Conservation (phyloP, 106 monocot species). For the Triglochin maritima region DNA sequence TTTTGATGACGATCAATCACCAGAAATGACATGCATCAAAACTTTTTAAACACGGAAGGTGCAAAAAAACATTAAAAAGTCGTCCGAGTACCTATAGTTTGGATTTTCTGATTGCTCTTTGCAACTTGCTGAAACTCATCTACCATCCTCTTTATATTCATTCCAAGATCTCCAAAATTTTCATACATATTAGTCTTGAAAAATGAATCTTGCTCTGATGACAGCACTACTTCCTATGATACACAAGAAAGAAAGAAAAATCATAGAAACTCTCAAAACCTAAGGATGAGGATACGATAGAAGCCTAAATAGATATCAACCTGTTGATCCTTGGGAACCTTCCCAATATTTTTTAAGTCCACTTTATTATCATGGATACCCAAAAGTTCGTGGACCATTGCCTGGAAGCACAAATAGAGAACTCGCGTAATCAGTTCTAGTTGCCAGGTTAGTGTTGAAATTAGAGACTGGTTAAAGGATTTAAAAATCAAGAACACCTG, state of each 20-base stretch:
- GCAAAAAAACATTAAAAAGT: no score
- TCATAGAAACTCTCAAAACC: background rate
- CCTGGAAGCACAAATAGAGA: conserved; percentile 24
- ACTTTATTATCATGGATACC: conserved; percentile 92
- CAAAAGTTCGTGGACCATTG: conserved; percentile 98
- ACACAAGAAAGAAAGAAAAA: background rate
- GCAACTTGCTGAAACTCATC: conserved; percentile 98
- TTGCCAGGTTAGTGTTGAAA: background rate
- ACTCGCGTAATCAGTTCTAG: background rate
- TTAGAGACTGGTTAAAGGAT: no score
- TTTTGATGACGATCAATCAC: background rate
- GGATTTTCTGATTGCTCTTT: conserved; percentile 95
- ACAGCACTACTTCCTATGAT: conserved; percentile 83
- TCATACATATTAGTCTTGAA: conserved; percentile 93
- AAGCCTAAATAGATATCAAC: conserved; percentile 22
- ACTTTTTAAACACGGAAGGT: background rate
- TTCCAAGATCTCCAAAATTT: conserved; percentile 99
- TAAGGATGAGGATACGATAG: background rate
- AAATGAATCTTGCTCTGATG: conserved; percentile 92
- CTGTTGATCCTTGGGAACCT: conserved; percentile 87
- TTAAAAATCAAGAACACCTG: conserved; percentile 30
- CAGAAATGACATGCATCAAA: background rate
- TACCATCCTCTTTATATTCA: conserved; percentile 98
- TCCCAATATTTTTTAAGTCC: conserved; percentile 58
- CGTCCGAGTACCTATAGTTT: conserved; percentile 60